Evolutionary conservation across 306 rosid species (phyloP).

Genomic region (Trichosanthes cucumerina): DNA sequence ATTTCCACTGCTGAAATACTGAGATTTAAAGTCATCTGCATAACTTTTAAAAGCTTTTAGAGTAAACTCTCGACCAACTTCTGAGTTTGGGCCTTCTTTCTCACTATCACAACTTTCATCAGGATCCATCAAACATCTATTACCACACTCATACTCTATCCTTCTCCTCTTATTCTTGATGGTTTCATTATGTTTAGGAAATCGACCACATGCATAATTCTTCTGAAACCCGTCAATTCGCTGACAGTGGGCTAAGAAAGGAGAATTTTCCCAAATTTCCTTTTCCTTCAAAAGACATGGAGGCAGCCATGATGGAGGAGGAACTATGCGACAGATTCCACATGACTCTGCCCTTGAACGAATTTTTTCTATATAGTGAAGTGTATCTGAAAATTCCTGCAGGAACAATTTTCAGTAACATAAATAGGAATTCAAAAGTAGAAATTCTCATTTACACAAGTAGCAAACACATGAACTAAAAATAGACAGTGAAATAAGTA

Average conservation of each 20-base stretch:
- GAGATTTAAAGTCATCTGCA: constrained; percentile 69
- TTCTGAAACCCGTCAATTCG: constrained; percentile 52
- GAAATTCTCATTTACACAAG: not conserved
- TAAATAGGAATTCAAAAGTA: constrained; percentile 14
- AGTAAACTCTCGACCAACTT: constrained; percentile 47
- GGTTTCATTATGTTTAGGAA: constrained; percentile 13
- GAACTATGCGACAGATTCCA: constrained; percentile 85
- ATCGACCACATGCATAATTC: constrained; percentile 20
- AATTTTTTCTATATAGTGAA: constrained; percentile 57
- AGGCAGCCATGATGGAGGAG: constrained; percentile 65
- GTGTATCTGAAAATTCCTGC: constrained; percentile 72
- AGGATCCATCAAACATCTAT: constrained; percentile 16
- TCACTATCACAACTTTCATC: constrained; percentile 17
- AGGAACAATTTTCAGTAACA: constrained; percentile 9
- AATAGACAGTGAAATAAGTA: constrained; percentile 11
- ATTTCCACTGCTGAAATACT: constrained; percentile 37
- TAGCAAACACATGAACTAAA: constrained; percentile 3
- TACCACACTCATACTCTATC: constrained; percentile 25
- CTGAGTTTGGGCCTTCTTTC: constrained; percentile 21
- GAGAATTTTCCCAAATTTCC: constrained; percentile 35
- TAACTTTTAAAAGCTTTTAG: constrained; percentile 45
- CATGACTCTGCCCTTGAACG: constrained; percentile 43
- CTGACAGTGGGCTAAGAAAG: constrained; percentile 49
- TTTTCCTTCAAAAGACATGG: constrained; percentile 34
- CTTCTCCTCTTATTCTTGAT: constrained; percentile 37